Percentiles rank a stretch among this genome's conserved stretches.
phyloP scores from a whole-genome alignment of 805 yeast genomes.

The Cyberlindnera xishuangbannaensis region DNA sequence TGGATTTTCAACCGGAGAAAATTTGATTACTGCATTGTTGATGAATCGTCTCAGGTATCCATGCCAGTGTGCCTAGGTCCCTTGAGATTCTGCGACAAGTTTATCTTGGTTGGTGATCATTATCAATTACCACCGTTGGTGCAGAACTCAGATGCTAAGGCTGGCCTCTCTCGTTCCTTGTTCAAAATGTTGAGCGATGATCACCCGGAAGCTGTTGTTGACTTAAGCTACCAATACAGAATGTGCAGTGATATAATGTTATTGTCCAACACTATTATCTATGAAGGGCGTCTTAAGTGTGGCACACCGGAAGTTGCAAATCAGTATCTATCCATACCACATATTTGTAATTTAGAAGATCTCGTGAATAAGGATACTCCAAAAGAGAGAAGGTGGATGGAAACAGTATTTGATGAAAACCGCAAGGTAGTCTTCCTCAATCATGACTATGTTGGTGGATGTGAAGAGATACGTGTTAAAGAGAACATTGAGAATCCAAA shows the following conservation, averaged over 20 bases:
- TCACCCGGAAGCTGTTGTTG: slow-evolving; percentile 72
- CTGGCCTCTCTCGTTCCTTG: slow-evolving; percentile 61
- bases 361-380: slow-evolving; percentile 3
- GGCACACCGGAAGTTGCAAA: slow-evolving; percentile 62
- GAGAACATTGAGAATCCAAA: slow-evolving; percentile 68
- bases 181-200: slow-evolving; percentile 68
- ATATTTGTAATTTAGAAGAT: slow-evolving; percentile 13
- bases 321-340: slow-evolving; percentile 48
- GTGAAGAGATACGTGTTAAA: slow-evolving; percentile 44
- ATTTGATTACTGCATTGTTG: slow-evolving; percentile 92
- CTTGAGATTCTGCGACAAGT: slow-evolving; percentile 65
- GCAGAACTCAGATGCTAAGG: slow-evolving; percentile 55
- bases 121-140: slow-evolving; percentile 89
- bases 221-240: slow-evolving; percentile 77
- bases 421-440: slow-evolving; percentile 71
- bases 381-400: slow-evolving; percentile 45
- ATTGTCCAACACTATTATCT: slow-evolving; percentile 73
- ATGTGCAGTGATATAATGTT: slow-evolving; percentile 90
- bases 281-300: slow-evolving; percentile 69
- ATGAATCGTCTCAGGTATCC: slow-evolving; percentile 95
- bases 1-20: slow-evolving; percentile 47
- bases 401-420: slow-evolving; percentile 43
- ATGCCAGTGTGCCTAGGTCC: slow-evolving; percentile 92
- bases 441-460: slow-evolving; percentile 63
- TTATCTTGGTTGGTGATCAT: slow-evolving; percentile 95